Evolutionary conservation across 805 yeast genomes (phyloP).

Genomic region (Kazachstania kunashirensis): DNA sequence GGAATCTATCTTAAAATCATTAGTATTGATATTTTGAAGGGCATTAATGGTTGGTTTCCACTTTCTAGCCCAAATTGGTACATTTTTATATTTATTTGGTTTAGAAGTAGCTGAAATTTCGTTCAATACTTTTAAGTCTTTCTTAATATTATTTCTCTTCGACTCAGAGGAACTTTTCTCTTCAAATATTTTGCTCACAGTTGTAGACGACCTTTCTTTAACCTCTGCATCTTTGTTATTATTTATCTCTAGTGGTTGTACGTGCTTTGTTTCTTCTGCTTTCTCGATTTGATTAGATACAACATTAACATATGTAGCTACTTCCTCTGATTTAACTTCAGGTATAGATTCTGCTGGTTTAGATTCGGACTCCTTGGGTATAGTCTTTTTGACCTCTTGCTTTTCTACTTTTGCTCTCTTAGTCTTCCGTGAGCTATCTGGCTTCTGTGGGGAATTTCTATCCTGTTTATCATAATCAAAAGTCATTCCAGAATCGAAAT

Average conservation of each 20-base stretch:
- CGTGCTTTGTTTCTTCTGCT: slow-evolving; percentile 1
- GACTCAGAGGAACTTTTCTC: slow-evolving; percentile 25
- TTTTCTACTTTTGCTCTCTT: neutral
- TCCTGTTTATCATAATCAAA: slow-evolving; percentile 30
- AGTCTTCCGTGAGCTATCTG: too few relatives aligned
- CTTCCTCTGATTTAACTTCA: neutral
- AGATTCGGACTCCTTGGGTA: slow-evolving; percentile 1
- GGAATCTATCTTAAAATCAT: slow-evolving; percentile 30
- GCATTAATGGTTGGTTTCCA: slow-evolving; percentile 43
- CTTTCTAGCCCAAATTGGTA: slow-evolving; percentile 80
- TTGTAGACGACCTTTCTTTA: neutral
- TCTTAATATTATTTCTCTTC: slow-evolving; percentile 26
- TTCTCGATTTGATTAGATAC: neutral
- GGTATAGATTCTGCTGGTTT: neutral
- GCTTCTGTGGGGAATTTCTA: slow-evolving; percentile 11
- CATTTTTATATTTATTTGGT: slow-evolving; percentile 52
- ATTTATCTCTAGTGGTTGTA: too few relatives aligned
- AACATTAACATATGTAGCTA: neutral
- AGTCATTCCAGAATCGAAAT: slow-evolving; percentile 24
- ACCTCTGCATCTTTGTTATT: neutral
- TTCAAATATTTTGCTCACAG: slow-evolving; percentile 23
- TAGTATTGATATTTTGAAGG: slow-evolving; percentile 25
- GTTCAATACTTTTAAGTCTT: slow-evolving; percentile 23
- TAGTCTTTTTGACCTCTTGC: neutral
- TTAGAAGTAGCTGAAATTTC: slow-evolving; percentile 31